Evolutionary conservation across 108 stramenopile genomes (phyloP).

Genomic region (Mayamaea pseudoterrestris): DNA sequence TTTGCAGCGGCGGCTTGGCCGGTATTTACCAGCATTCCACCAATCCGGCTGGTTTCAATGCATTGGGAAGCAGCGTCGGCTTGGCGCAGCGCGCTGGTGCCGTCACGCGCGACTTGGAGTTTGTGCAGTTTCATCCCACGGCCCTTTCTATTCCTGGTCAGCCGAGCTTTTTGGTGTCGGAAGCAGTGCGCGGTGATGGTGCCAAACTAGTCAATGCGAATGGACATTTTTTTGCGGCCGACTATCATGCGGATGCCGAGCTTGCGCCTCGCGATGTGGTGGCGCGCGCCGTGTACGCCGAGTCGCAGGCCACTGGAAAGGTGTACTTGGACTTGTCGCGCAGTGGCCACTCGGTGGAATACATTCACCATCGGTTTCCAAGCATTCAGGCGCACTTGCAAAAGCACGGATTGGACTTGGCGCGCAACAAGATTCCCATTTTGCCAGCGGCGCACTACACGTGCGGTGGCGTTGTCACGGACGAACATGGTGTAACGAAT

Average conservation of each 20-base stretch:
- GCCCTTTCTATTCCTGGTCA: slow-evolving; percentile 75
- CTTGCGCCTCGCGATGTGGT: slow-evolving; percentile 92
- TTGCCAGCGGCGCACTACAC: slow-evolving; percentile 92
- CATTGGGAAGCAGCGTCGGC: slow-evolving; percentile 79
- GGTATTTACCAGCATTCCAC: slow-evolving; percentile 91
- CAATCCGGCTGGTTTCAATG: slow-evolving; percentile 85
- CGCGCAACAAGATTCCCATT: slow-evolving; percentile 64
- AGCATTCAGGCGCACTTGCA: slow-evolving; percentile 59
- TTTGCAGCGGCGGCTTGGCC: slow-evolving; percentile 82
- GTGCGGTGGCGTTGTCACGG: slow-evolving; percentile 83
- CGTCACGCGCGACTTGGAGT: slow-evolving; percentile 74
- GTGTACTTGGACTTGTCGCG: slow-evolving; percentile 84
- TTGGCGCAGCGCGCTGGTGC: slow-evolving; percentile 62
- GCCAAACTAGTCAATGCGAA: slow-evolving; percentile 66
- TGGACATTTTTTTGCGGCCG: slow-evolving; percentile 69
- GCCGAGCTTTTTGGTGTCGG: slow-evolving; percentile 82
- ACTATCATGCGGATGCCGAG: slow-evolving; percentile 84
- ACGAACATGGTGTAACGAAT: slow-evolving; percentile 60
- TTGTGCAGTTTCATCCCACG: slow-evolving; percentile 95
- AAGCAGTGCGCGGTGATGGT: slow-evolving; percentile 89
- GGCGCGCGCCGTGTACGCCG: slow-evolving; percentile 77
- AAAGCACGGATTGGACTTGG: slow-evolving; percentile 48
- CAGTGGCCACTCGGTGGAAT: slow-evolving; percentile 52
- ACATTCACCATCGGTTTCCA: slow-evolving; percentile 77
- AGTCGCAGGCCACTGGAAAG: slow-evolving; percentile 28